Evolutionary conservation across 2,329 filamentous ascomycete genomes (phyloP), one percentile per base, ranked within the genome.

Genomic region (Aspergillus neotritici): DNA sequence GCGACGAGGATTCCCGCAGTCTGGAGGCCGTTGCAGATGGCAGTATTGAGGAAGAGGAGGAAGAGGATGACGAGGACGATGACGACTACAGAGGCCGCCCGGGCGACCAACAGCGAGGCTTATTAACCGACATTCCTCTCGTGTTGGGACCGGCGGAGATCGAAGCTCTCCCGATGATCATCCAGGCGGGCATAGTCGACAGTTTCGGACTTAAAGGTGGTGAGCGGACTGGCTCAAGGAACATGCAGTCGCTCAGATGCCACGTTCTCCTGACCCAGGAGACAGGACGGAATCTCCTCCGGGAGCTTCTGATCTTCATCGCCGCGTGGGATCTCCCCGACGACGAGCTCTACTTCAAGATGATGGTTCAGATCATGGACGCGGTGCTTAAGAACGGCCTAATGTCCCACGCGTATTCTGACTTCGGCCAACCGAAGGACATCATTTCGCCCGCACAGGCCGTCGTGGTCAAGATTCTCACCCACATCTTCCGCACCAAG

Each of bases 291-390:
- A 95, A 94, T 60, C 73, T 97, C 4, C 74, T 97, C 1, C 78
- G 91, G 43, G 91, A 97, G 64, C 79, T 97, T 58, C 75, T 97
- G 34, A 94, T 97, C 46, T 96, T 96, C 63, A 94, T 96, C 50
- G 91, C 91, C 4, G 90, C 94, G 7, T 97, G 91, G 91, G 91
- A 96, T 61, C 83, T 96, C 57, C 85, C 88, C 32, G 90, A 97
- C 63, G 84, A 91, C 47, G 89, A 94, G 48, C 80, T 95, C 31
- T 95, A 96, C 59, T 96, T 95, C 72, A 91, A 95, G 64, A 87
- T 96, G 64, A 96, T 94, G 66, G 86, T 89, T 34, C 90, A 96
- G 66, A 95, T 97, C 47, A 87, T 96, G 68, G 87, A 95, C 62
- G 87, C 91, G 0, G 86, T 96, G 36, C 82, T 96, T 39, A 84